Conservation (phyloP, 768 basidiomycete genomes). For the Lentinula boryana region DNA sequence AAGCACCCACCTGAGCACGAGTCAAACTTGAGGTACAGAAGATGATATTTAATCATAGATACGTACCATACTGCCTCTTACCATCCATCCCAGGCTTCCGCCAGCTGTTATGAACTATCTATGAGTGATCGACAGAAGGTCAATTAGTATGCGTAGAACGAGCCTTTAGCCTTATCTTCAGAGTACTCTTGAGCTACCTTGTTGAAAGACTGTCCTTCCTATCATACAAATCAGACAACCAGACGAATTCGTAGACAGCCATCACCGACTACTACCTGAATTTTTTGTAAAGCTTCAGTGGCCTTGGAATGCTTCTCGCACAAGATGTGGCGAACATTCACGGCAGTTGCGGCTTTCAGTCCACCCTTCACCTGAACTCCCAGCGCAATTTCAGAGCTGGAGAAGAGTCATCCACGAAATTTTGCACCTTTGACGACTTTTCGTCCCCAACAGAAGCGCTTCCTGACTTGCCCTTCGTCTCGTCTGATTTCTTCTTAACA, state of each 20-base stretch:
- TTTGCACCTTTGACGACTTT: constrained; percentile 32
- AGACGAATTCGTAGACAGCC: neutral
- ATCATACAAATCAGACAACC: neutral
- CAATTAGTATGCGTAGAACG: neutral
- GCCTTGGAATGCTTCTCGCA: constrained; percentile 86
- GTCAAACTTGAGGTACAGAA: neutral
- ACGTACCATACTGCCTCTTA: constrained; percentile 77
- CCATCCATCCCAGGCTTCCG: constrained; percentile 85
- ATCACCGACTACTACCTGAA: constrained; percentile 47
- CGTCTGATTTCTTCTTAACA: constrained; percentile 24
- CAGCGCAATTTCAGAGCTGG: neutral
- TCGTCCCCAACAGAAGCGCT: constrained; percentile 31
- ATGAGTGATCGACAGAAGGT: neutral
- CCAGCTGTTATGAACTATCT: constrained; percentile 44
- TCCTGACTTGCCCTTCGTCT: constrained; percentile 35
- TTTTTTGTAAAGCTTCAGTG: constrained; percentile 70
- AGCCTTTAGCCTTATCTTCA: constrained; percentile 87
- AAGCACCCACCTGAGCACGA: constrained; percentile 40
- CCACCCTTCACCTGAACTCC: constrained; percentile 23
- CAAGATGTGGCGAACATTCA: constrained; percentile 84
- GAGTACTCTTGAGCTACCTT: constrained; percentile 89
- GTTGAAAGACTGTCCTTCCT: constrained; percentile 79
- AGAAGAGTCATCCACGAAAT: neutral
- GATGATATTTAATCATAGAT: neutral
- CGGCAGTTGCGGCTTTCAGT: constrained; percentile 72